phyloP scores from a whole-genome alignment of 148 eudicot genomes.

The Drosera capensis region DNA sequence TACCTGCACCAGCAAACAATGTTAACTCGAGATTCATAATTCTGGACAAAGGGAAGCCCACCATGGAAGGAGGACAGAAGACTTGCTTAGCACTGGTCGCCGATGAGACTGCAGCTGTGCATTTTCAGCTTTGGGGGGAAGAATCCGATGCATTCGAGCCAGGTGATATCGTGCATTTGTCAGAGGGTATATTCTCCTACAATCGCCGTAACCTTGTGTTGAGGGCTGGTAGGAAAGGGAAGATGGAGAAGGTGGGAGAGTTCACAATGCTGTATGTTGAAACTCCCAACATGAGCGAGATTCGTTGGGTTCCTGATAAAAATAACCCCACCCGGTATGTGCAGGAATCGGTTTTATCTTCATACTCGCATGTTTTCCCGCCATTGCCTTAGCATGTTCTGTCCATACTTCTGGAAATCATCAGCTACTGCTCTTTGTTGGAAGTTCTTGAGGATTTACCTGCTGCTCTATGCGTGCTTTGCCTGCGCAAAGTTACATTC shows the following conservation, averaged over 20 bases:
- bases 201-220: conserved; percentile 40
- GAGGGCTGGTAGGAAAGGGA: conserved; percentile 82
- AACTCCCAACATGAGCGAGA: conserved; percentile 85
- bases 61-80: no score
- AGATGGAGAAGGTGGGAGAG: conserved; percentile 52
- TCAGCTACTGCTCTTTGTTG: no score
- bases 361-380: conserved; percentile 34
- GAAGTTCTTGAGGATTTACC: no score
- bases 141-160: conserved; percentile 73
- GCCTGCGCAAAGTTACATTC: no score
- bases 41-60: no score
- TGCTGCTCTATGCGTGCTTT: no score
- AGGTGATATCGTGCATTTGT: conserved; percentile 43
- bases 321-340: conserved; percentile 29
- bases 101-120: conserved; percentile 78
- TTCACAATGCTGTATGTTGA: conserved; percentile 68
- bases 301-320: conserved; percentile 52
- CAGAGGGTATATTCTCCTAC: conserved; percentile 66
- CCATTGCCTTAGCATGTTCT: no score
- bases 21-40: no score
- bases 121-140: conserved; percentile 78
- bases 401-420: no score
- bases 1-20: no score
- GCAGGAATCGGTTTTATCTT: conserved; percentile 24
- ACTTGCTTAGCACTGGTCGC: conserved; percentile 86